Evolutionary conservation across 2,329 filamentous ascomycete species (phyloP).

Genomic region (Sarocladium brachiariae): DNA sequence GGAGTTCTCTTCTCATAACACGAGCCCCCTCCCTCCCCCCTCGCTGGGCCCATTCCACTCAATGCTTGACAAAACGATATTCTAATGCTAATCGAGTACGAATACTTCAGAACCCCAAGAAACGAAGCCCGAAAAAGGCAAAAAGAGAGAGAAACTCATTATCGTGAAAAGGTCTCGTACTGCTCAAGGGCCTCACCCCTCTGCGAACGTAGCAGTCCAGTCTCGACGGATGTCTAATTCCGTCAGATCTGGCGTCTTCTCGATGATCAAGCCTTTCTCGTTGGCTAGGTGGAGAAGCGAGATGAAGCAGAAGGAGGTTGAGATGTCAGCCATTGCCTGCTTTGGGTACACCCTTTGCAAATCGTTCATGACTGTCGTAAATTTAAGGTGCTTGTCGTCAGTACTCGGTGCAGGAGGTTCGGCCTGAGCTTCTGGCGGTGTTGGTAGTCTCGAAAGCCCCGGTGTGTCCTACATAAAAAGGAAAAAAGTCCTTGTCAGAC

Average conservation of each 20-base stretch:
- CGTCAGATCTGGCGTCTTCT: constrained; percentile 50
- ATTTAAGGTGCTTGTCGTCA: constrained; percentile 59
- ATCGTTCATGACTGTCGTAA: constrained; percentile 87
- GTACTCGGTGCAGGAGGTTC: constrained; percentile 20
- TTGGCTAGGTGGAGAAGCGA: constrained; percentile 86
- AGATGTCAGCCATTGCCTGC: constrained; percentile 85
- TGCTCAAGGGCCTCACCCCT: constrained; percentile 21
- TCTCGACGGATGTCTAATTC: constrained; percentile 58
- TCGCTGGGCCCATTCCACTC: too few species aligned
- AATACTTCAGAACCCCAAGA: too few species aligned
- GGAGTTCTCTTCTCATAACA: too few species aligned
- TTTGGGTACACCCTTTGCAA: constrained; percentile 81
- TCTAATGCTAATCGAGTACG: too few species aligned
- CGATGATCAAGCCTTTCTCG: constrained; percentile 79
- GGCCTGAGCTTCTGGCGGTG: constrained; percentile 18
- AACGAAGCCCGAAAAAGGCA: too few species aligned
- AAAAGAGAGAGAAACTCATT: too few species aligned
- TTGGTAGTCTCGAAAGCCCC: constrained; percentile 21
- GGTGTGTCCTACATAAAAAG: neutral
- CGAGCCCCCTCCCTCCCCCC: too few species aligned
- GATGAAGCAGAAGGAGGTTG: constrained; percentile 90
- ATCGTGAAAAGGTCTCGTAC: neutral
- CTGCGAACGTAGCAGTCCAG: constrained; percentile 50
- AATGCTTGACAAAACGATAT: too few species aligned
- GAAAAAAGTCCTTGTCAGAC: too few species aligned